Conservation (phyloP, 2,329 filamentous ascomycete species). For the Didymella pomorum region DNA sequence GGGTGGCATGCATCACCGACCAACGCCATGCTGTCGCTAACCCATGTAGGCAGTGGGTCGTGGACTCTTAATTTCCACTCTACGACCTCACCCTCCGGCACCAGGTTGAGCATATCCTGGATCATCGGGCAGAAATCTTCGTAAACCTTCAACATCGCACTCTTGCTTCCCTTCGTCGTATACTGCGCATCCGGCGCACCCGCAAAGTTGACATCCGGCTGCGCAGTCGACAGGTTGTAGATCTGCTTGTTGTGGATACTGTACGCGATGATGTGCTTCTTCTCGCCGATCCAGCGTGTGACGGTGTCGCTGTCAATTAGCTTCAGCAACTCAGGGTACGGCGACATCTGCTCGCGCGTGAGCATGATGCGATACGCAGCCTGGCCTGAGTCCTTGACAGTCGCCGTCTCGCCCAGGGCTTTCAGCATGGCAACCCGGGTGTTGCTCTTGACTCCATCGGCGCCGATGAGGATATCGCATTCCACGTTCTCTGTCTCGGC, state of each 20-base stretch:
- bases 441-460: slow-evolving; percentile 60
- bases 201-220: slow-evolving; percentile 68
- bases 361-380: slow-evolving; percentile 84
- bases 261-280: slow-evolving; percentile 80
- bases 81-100: slow-evolving; percentile 70
- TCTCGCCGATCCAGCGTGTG: slow-evolving; percentile 78
- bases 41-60: slow-evolving; percentile 69
- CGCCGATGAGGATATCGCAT: slow-evolving; percentile 56
- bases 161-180: slow-evolving; percentile 68
- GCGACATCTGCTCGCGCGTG: slow-evolving; percentile 69
- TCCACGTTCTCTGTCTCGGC: slow-evolving; percentile 63
- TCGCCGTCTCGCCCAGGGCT: slow-evolving; percentile 59
- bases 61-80: slow-evolving; percentile 73
- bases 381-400: slow-evolving; percentile 74
- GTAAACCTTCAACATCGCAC: slow-evolving; percentile 67
- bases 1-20: slow-evolving; percentile 70
- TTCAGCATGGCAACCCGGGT: slow-evolving; percentile 63
- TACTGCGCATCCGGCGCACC: slow-evolving; percentile 66
- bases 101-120: slow-evolving; percentile 66
- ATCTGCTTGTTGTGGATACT: slow-evolving; percentile 72
- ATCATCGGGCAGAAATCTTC: slow-evolving; percentile 68
- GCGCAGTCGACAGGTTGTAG: slow-evolving; percentile 71
- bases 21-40: slow-evolving; percentile 61
- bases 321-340: slow-evolving; percentile 72
- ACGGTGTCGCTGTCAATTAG: slow-evolving; percentile 73